Evolutionary conservation across 1,139 yeast species (phyloP).

Genomic region (Hansenula lynferdii): DNA sequence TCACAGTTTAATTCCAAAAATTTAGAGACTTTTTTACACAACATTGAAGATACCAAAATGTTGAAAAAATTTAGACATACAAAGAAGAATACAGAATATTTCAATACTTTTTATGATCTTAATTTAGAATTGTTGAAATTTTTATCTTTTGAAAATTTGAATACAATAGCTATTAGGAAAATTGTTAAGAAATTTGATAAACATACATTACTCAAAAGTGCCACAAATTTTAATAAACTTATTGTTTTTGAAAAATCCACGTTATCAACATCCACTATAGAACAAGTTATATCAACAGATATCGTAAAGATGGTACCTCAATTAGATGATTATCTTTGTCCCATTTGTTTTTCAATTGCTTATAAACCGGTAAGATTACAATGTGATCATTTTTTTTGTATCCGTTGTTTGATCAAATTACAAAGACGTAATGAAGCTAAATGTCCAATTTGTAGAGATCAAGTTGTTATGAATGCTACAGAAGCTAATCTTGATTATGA

Average conservation of each 20-base stretch:
- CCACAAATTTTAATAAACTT: conserved; percentile 40
- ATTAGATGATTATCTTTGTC: conserved; percentile 70
- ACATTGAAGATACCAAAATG: conserved; percentile 39
- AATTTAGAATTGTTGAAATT: conserved; percentile 54
- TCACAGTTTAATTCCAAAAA: conserved; percentile 41
- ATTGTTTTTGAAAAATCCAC: conserved; percentile 31
- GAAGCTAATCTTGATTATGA: conserved; percentile 54
- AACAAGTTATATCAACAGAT: conserved; percentile 47
- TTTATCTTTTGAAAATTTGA: conserved; percentile 57
- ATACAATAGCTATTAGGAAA: conserved; percentile 59
- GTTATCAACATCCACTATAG: conserved; percentile 15
- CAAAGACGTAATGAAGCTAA: conserved; percentile 52
- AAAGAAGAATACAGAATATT: conserved; percentile 42
- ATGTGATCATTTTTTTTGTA: conserved; percentile 68
- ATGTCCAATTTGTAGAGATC: conserved; percentile 65
- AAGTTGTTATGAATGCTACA: conserved; percentile 54
- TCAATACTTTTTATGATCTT: conserved; percentile 44
- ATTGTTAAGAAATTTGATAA: conserved; percentile 73
- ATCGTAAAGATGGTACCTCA: conserved; percentile 61
- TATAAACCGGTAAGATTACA: conserved; percentile 61
- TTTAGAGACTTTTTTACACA: conserved; percentile 36
- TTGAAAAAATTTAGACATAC: conserved; percentile 39
- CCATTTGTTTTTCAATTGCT: conserved; percentile 65
- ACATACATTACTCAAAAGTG: conserved; percentile 55
- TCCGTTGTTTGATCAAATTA: conserved; percentile 62